phyloP scores from a whole-genome alignment of 2,329 filamentous ascomycete species.

The Nemania diffusa region DNA sequence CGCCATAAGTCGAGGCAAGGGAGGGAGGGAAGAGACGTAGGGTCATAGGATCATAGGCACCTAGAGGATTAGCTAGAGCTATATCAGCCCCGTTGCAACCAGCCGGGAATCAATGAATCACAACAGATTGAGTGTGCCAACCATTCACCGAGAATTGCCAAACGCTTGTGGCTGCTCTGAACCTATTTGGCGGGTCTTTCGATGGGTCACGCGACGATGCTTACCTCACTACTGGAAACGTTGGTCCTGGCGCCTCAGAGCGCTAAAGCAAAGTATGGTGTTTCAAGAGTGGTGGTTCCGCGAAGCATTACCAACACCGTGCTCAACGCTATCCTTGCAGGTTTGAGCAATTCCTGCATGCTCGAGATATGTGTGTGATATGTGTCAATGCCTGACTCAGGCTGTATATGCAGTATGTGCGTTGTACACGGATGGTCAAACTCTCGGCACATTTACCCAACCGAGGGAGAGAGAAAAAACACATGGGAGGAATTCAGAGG shows the following conservation, averaged over 20 bases:
- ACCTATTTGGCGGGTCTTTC: slow-evolving; percentile 16
- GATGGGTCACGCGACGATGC: slow-evolving; percentile 8
- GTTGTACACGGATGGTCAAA: background rate
- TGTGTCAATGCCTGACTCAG: slow-evolving; percentile 12
- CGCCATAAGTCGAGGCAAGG: background rate
- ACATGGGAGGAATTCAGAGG: background rate
- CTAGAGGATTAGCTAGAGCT: slow-evolving; percentile 19
- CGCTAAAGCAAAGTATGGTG: slow-evolving; percentile 22
- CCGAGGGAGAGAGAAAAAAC: background rate
- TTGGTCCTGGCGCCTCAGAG: background rate
- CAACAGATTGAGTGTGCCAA: slow-evolving; percentile 12
- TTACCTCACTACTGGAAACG: slow-evolving; percentile 16
- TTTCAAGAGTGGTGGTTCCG: slow-evolving; percentile 16
- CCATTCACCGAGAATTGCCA: slow-evolving; percentile 6
- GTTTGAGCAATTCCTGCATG: background rate
- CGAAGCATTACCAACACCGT: background rate
- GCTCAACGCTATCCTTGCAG: background rate
- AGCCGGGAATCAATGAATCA: slow-evolving; percentile 17
- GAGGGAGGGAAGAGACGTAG: too few species aligned
- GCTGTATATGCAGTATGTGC: slow-evolving; percentile 10
- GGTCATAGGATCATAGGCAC: slow-evolving; percentile 21
- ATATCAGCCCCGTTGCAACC: slow-evolving; percentile 1
- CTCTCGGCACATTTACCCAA: slow-evolving; percentile 14
- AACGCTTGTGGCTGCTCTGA: slow-evolving; percentile 11
- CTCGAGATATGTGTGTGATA: too few species aligned